Conservation (phyloP, 2,329 filamentous ascomycete genomes). For the Macroventuria anomochaeta region DNA sequence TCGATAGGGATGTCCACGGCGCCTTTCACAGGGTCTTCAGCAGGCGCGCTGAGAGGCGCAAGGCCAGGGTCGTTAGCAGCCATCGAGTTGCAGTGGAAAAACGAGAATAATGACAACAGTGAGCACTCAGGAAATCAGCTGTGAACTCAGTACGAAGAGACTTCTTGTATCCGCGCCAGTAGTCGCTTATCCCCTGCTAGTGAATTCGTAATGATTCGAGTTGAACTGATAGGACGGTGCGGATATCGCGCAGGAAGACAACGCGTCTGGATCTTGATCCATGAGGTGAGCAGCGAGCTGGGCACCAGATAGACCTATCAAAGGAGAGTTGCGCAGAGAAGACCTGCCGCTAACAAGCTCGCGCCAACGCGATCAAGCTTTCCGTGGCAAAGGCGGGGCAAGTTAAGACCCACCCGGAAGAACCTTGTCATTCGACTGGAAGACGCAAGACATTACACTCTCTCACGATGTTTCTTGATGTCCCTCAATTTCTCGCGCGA, state of each 20-base stretch:
- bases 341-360: constrained; percentile 15
- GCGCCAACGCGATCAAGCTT: constrained; percentile 13
- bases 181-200: constrained; percentile 14
- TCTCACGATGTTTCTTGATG: no score
- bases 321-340: neutral
- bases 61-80: constrained; percentile 34
- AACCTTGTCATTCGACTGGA: no score
- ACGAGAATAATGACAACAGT: neutral
- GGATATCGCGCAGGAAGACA: constrained; percentile 1
- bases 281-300: neutral
- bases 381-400: constrained; percentile 1
- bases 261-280: constrained; percentile 2
- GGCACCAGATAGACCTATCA: constrained; percentile 7
- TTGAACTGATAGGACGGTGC: neutral
- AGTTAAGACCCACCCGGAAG: no score
- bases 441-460: no score
- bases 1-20: constrained; percentile 32
- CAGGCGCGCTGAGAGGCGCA: constrained; percentile 28
- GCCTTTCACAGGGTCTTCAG: constrained; percentile 30
- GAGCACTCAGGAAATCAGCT: neutral
- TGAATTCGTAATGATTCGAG: neutral
- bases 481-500: no score
- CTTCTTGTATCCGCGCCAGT: constrained; percentile 12
- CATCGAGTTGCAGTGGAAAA: constrained; percentile 10
- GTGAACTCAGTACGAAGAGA: constrained; percentile 2